phyloP scores from a whole-genome alignment of 345 rosid genomes.

The Cardamine chenopodiifolia region DNA sequence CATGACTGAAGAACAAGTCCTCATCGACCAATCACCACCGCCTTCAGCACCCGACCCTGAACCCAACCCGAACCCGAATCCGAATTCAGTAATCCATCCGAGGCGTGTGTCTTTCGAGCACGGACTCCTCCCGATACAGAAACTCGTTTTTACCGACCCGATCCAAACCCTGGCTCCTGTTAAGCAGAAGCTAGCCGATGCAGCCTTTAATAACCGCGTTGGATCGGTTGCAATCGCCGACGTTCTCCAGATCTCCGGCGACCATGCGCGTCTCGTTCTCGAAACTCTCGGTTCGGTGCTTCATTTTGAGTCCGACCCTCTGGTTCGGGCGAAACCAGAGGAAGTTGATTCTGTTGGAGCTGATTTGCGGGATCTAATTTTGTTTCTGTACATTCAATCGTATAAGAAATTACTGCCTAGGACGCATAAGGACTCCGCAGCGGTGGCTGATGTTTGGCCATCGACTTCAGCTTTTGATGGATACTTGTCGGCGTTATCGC shows the following conservation, averaged over 20 bases:
- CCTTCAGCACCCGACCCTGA: constrained; percentile 50
- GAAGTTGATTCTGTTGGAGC: constrained; percentile 74
- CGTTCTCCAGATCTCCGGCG: constrained; percentile 84
- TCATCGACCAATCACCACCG: constrained; percentile 56
- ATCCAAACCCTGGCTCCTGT: constrained; percentile 72
- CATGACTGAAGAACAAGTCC: constrained; percentile 55
- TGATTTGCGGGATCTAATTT: constrained; percentile 80
- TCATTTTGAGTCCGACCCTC: constrained; percentile 74
- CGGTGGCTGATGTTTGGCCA: constrained; percentile 99
- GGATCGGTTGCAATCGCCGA: constrained; percentile 69
- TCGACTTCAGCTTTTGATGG: constrained; percentile 99
- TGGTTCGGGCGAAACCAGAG: constrained; percentile 54
- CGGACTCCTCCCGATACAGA: constrained; percentile 93
- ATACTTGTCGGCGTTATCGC: constrained; percentile 90
- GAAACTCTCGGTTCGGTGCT: constrained; percentile 90
- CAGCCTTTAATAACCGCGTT: constrained; percentile 54
- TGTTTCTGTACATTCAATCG: constrained; percentile 90
- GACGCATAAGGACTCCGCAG: constrained; percentile 88
- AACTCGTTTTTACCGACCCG: constrained; percentile 87
- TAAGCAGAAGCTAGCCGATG: constrained; percentile 56
- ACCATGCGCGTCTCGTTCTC: constrained; percentile 83
- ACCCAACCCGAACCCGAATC: constrained; percentile 44
- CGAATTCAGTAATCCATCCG: constrained; percentile 66
- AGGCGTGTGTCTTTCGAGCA: constrained; percentile 94
- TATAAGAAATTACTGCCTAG: constrained; percentile 89